phyloP scores from a whole-genome alignment of 2,329 filamentous ascomycete genomes.

The Blumeria graminis region DNA sequence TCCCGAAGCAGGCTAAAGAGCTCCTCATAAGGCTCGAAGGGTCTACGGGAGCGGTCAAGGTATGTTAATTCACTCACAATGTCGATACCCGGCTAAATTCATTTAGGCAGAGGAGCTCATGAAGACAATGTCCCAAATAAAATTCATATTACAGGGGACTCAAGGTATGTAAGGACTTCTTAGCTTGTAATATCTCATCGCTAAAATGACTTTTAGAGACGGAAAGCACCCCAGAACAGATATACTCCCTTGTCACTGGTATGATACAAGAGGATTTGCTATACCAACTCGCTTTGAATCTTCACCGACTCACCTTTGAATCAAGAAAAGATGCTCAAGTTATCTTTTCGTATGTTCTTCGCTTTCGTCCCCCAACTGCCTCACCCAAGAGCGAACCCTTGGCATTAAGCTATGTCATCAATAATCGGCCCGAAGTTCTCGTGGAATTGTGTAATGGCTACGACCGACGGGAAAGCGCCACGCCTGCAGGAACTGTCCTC shows the following conservation, averaged over 20 bases:
- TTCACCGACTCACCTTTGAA: conserved; percentile 79
- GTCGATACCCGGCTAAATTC: conserved; percentile 1
- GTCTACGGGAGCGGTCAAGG: conserved; percentile 29
- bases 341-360: conserved; percentile 85
- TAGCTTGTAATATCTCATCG: neutral
- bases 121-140: conserved; percentile 73
- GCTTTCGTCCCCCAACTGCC: conserved; percentile 51
- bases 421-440: conserved; percentile 65
- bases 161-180: conserved; percentile 34
- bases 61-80: conserved; percentile 11
- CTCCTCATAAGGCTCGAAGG: conserved; percentile 36
- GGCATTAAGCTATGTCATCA: conserved; percentile 71
- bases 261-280: conserved; percentile 80
- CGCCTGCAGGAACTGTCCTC: conserved; percentile 71
- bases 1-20: conserved; percentile 29
- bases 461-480: conserved; percentile 72
- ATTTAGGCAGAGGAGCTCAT: conserved; percentile 62
- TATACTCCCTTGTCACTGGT: conserved; percentile 62
- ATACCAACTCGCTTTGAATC: conserved; percentile 55
- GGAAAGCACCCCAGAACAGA: conserved; percentile 68
- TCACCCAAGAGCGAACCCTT: conserved; percentile 51
- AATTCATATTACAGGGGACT: conserved; percentile 76
- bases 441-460: conserved; percentile 77
- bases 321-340: conserved; percentile 87
- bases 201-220: conserved; percentile 32